Evolutionary conservation across 805 yeast genomes (phyloP).

Genomic region (Barnettozyma populi): DNA sequence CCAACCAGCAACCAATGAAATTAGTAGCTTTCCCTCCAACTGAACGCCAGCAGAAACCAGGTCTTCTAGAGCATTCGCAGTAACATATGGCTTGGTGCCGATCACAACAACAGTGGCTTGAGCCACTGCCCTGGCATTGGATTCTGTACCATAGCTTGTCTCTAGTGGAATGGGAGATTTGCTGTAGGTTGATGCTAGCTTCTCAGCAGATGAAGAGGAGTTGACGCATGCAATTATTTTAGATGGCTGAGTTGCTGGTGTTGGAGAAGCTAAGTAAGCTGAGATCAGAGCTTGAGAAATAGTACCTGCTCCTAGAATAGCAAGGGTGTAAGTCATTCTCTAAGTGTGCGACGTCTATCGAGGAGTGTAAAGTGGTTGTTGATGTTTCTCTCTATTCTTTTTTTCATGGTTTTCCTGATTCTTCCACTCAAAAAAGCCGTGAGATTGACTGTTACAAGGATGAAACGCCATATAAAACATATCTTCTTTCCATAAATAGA

Average conservation of each 20-base stretch:
- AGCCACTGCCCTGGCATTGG: conserved; percentile 54
- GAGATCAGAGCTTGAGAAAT: conserved; percentile 92
- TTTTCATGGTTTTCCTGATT: not conserved
- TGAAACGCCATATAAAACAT: not conserved
- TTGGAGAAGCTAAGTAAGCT: conserved; percentile 56
- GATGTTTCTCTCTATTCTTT: too few species aligned
- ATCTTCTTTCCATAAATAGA: not conserved
- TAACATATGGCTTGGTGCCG: conserved; percentile 87
- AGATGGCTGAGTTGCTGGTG: conserved; percentile 47
- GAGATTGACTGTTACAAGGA: not conserved
- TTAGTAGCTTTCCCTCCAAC: conserved; percentile 53
- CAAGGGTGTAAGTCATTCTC: conserved; percentile 48
- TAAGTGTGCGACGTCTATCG: too few species aligned
- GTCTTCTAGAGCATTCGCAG: conserved; percentile 50
- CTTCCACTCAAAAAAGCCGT: not conserved
- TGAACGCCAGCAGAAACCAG: conserved; percentile 30
- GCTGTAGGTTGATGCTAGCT: conserved; percentile 41
- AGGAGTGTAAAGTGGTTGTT: too few species aligned
- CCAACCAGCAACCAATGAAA: conserved; percentile 90
- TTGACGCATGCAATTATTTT: conserved; percentile 76
- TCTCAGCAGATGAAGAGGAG: conserved; percentile 43
- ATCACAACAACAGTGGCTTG: conserved; percentile 67
- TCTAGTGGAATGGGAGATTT: conserved; percentile 43
- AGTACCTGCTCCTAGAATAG: conserved; percentile 89
- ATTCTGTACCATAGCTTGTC: conserved; percentile 39